Evolutionary conservation across 345 rosid genomes (phyloP).

Genomic region (Eucalyptus coolabah): DNA sequence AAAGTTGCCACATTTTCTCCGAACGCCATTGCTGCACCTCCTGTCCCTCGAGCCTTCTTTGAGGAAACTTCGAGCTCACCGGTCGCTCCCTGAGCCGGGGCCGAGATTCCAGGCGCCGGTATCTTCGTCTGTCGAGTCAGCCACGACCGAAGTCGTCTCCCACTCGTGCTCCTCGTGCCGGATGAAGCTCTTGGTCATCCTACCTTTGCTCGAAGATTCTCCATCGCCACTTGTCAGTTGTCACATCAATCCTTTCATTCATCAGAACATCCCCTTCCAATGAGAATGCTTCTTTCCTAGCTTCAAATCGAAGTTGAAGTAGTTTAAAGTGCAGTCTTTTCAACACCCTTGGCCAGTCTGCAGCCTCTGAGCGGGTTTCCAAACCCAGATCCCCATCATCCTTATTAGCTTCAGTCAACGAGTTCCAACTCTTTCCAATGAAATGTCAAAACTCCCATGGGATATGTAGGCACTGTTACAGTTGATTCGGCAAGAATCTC

Average conservation of each 20-base stretch:
- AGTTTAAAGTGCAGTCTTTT: background rate
- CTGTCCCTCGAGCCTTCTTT: background rate
- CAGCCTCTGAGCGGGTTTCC: background rate
- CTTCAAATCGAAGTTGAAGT: background rate
- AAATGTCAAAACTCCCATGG: background rate
- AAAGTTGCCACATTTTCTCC: background rate
- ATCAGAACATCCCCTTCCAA: background rate
- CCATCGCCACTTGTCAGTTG: background rate
- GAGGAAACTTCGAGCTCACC: background rate
- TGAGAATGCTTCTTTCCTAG: background rate
- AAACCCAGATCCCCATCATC: background rate
- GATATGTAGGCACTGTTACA: background rate
- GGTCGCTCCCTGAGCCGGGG: background rate
- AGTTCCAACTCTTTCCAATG: background rate
- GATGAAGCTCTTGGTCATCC: background rate
- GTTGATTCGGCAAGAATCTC: background rate
- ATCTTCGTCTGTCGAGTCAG: background rate
- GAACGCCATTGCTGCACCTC: background rate
- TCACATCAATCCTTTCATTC: background rate
- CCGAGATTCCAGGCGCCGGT: background rate
- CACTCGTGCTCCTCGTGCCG: background rate
- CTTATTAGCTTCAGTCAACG: background rate
- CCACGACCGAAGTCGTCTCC: background rate
- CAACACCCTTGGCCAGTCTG: background rate
- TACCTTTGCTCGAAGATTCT: background rate